Evolutionary conservation across 129 eudicot genomes (phyloP), one percentile per base, ranked within the genome.

Genomic region (Chrysanthemum seticuspe): DNA sequence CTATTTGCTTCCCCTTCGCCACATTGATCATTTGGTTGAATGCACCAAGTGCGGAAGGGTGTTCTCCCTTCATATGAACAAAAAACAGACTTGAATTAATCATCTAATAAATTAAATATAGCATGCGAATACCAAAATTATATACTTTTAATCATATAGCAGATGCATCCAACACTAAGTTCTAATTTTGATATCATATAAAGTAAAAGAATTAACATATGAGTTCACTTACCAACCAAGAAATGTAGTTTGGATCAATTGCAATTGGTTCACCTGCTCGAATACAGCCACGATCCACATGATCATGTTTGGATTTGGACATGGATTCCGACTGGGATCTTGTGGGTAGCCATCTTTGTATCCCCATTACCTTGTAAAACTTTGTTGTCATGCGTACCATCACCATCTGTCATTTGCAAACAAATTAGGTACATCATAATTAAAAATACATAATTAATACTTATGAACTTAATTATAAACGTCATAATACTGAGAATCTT

Each of bases 171-270:
- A 34, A 34, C 7, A 34, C 40, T 34, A 34, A 4, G 31, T 29
- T 29, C 31, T 29, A 29, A 3, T 29, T 29, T 29, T 29, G 31
- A 29, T 29, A 29, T 29, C 31, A 29, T 29, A 29, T 29, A 27
- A 27, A 27, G 36, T 31, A 36, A 36, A 36, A 36, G 8, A 36
- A 36, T 36, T 36, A 64, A 29, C 54, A 74, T 51, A 16, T 15
- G 25, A 10, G 27, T 49, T 71, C 13, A 79, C 93, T 81, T 68
- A 89, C 98, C 92, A 85, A 66, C 98, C 98, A 92, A 72, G 87
- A 81, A 10, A 34, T 83, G 72, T 87, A 85, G 52, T 27, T 44
- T 16, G 60, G 80, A 55, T 80, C 77, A 3, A 58, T 13, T 5
- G 72, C 2, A 31, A 71, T 67, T 27, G 59, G 71, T 25, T 78